phyloP scores from a whole-genome alignment of 306 rosid genomes.

The Casuarina glauca region DNA sequence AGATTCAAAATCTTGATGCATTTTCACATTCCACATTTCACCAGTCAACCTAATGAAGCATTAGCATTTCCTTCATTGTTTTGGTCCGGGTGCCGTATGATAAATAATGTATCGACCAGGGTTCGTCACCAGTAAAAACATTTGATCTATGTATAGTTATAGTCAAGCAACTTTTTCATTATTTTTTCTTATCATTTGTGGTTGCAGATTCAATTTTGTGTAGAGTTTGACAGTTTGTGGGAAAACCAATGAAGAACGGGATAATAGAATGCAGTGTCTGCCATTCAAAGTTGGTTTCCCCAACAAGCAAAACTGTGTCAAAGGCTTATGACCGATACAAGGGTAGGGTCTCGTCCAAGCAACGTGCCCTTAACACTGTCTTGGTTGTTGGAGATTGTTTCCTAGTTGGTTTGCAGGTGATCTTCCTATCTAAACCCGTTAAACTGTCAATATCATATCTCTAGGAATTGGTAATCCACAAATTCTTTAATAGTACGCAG shows the following conservation, averaged over 20 bases:
- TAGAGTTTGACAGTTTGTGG: conserved; percentile 32
- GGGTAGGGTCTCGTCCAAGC: conserved; percentile 73
- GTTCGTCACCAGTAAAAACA: not conserved
- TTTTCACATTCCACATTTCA: not conserved
- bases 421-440: conserved; percentile 18
- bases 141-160: not conserved
- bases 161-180: not conserved
- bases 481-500: not conserved
- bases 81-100: not conserved
- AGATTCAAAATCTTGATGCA: not conserved
- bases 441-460: not conserved
- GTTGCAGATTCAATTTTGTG: conserved; percentile 52
- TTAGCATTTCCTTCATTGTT: not conserved
- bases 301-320: conserved; percentile 58
- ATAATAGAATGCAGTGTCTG: conserved; percentile 97
- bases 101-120: not conserved
- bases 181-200: conserved; percentile 1
- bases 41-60: not conserved
- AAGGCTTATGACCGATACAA: conserved; percentile 94
- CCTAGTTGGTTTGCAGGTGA: conserved; percentile 96
- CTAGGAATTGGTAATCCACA: not conserved
- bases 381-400: conserved; percentile 97
- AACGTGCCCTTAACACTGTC: conserved; percentile 68
- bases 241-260: conserved; percentile 63
- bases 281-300: conserved; percentile 86